Evolutionary conservation across 2,329 filamentous ascomycete genomes (phyloP).

Genomic region (Fusarium ramigenum): DNA sequence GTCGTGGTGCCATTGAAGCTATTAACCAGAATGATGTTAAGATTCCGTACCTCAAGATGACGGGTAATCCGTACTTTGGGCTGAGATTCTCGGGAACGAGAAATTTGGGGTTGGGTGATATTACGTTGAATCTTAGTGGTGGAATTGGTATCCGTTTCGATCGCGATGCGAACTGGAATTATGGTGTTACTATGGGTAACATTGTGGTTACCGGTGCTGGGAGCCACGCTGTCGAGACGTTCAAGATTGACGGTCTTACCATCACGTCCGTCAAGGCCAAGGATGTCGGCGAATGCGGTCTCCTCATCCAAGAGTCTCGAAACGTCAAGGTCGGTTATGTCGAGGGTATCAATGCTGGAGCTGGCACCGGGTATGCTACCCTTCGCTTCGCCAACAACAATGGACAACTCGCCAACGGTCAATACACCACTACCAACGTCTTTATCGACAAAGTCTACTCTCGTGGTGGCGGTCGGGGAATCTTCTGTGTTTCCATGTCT

Average conservation of each 20-base stretch:
- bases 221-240: constrained; percentile 67
- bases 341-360: constrained; percentile 63
- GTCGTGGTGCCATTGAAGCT: constrained; percentile 64
- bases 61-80: constrained; percentile 66
- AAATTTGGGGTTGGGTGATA: constrained; percentile 59
- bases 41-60: constrained; percentile 67
- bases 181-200: constrained; percentile 62
- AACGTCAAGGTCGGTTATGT: constrained; percentile 64
- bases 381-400: constrained; percentile 67
- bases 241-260: constrained; percentile 65
- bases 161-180: constrained; percentile 61
- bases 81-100: constrained; percentile 63
- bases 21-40: constrained; percentile 57
- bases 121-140: constrained; percentile 63
- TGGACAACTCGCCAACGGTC: constrained; percentile 57
- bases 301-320: constrained; percentile 63
- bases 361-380: constrained; percentile 64
- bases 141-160: constrained; percentile 68
- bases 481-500: constrained; percentile 67
- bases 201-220: constrained; percentile 62
- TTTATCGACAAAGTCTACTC: constrained; percentile 63
- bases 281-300: constrained; percentile 64
- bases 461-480: constrained; percentile 64
- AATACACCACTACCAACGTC: constrained; percentile 61
- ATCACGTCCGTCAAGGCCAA: constrained; percentile 63